Evolutionary conservation across 129 eudicot genomes (phyloP).

Genomic region (Smallanthus sonchifolius): DNA sequence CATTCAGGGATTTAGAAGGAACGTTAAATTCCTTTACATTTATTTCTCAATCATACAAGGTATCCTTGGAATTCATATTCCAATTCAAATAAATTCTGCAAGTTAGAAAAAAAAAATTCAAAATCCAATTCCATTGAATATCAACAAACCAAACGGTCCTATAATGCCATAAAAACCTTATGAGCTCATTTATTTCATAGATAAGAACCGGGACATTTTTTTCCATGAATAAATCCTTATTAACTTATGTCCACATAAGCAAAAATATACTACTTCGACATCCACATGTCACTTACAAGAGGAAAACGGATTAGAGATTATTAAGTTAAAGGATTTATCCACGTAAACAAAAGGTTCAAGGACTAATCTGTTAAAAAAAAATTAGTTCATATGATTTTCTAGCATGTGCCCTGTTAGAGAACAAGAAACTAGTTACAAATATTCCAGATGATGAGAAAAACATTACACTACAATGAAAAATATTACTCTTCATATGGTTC

Average conservation of each 20-base stretch:
- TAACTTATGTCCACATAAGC: not conserved
- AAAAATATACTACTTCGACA: not conserved
- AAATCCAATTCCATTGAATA: too few species aligned
- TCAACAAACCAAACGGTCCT: too few species aligned
- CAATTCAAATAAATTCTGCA: too few species aligned
- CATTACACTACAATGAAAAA: conserved; percentile 10
- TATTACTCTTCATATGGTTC: not conserved
- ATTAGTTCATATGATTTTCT: not conserved
- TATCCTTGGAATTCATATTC: too few species aligned
- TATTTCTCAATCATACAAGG: too few species aligned
- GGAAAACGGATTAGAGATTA: not conserved
- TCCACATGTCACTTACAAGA: not conserved
- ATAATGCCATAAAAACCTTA: too few species aligned
- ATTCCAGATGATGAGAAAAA: not conserved
- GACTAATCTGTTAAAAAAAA: not conserved
- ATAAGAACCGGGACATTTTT: not conserved
- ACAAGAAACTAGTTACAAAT: not conserved
- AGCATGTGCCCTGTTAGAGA: not conserved
- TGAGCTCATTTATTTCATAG: too few species aligned
- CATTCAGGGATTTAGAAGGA: too few species aligned
- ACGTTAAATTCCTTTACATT: too few species aligned
- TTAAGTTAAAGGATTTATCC: not conserved
- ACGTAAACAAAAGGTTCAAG: not conserved
- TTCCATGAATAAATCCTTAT: not conserved
- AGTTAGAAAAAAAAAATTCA: too few species aligned